Conservation (phyloP, 495 filamentous ascomycete genomes). For the Daldinia childiae region DNA sequence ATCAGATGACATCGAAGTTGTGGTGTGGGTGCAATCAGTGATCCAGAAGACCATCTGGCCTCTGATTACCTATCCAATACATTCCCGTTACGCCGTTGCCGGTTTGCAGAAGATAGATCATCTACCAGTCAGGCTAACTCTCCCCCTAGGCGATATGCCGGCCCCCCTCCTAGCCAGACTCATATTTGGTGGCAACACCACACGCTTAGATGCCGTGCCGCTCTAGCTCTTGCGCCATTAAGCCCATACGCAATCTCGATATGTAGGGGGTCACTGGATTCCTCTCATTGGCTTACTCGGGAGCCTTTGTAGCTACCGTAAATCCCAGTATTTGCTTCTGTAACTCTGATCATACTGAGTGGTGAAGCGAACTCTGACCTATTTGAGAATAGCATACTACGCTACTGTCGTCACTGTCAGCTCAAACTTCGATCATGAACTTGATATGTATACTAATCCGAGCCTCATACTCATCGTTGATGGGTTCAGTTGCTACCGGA, state of each 20-base stretch:
- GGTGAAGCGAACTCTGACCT: slow-evolving; percentile 9
- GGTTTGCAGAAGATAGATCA: slow-evolving; percentile 11
- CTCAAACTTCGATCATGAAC: slow-evolving; percentile 33
- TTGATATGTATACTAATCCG: slow-evolving; percentile 21
- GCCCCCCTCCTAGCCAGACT: slow-evolving; percentile 24
- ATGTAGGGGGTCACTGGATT: slow-evolving; percentile 3
- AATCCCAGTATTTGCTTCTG: slow-evolving; percentile 6
- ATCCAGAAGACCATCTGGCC: slow-evolving; percentile 7
- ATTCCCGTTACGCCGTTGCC: neutral
- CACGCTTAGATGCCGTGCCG: slow-evolving; percentile 24
- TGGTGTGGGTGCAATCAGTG: slow-evolving; percentile 21
- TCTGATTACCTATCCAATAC: slow-evolving; percentile 9
- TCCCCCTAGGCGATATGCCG: slow-evolving; percentile 22
- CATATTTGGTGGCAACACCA: slow-evolving; percentile 19
- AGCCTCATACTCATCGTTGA: slow-evolving; percentile 25
- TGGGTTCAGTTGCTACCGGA: slow-evolving; percentile 10
- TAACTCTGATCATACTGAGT: slow-evolving; percentile 9
- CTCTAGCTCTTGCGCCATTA: slow-evolving; percentile 12
- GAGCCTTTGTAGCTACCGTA: neutral
- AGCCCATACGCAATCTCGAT: slow-evolving; percentile 3
- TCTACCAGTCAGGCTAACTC: slow-evolving; percentile 6
- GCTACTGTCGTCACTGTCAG: slow-evolving; percentile 12
- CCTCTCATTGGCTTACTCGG: slow-evolving; percentile 6
- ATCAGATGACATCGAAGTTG: slow-evolving; percentile 21
- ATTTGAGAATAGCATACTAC: slow-evolving; percentile 17